Evolutionary conservation across 306 rosid species (phyloP), one percentile per base, ranked within the genome.

Genomic region (Myrica gale): DNA sequence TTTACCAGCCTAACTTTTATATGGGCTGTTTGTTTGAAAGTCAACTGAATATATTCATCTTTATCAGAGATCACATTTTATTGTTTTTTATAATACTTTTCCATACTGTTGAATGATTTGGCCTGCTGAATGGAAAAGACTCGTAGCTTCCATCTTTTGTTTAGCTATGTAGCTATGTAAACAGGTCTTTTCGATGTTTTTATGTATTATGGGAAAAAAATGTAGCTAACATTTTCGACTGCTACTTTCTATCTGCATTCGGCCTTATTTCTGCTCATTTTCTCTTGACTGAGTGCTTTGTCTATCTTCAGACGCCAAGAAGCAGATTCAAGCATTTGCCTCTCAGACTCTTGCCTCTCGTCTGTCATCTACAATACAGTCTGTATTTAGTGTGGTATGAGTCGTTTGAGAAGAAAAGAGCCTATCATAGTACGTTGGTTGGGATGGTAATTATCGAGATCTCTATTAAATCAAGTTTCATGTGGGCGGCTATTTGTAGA

Each of bases 251-350:
- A 9, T 47, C 70, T 41, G 17, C 70, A 16, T 48, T n/a, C 8
- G 4, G 13, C 47, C 48, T 65, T 41, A 17, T 41, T 21, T 65
- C 21, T 23, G 6, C 41, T 43, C 23, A 21, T 58, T 11, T 65
- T 42, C 2, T 8, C 46, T 41, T 42, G 70, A 70, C 37, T 65
- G 68, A 55, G 48, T 81, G 55, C 77, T 62, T 85, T 75, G n/a
- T 82, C 71, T 73, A 23, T 19, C 88, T 80, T 84, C 95, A 94
- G 96, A 86, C 82, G 97, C 98, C 65, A 93, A 90, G 89, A 91
- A 91, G 90, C 98, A 93, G 90, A 77, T 93, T 83, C 97, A 91
- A 81, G 89, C 90, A 78, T 93, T 84, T 74, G 98, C 98, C 47
- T 65, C 97, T 57, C 97, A 88, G 81, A 93, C 92, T 23, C 75